Conservation (phyloP, 257 asterid species). For the Fraxinus excelsior region DNA sequence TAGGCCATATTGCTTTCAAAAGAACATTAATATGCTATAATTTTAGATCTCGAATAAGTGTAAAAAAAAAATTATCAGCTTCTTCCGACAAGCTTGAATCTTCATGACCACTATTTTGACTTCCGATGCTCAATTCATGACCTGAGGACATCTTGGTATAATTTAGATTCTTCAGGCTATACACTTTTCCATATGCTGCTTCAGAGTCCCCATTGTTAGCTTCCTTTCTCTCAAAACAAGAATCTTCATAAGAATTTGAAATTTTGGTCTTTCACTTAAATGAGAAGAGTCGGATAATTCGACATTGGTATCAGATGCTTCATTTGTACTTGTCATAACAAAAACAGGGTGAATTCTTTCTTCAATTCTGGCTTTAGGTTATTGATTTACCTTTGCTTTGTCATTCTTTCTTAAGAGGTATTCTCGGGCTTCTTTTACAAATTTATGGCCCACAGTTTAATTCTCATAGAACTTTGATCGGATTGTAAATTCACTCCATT, state of each 20-base stretch:
- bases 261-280: constrained; percentile 1
- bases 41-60: no score
- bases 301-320: constrained; percentile 27
- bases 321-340: constrained; percentile 23
- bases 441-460: constrained; percentile 60
- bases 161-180: constrained; percentile 24
- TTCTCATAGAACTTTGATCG: constrained; percentile 34
- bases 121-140: constrained; percentile 27
- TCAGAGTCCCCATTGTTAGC: constrained; percentile 18
- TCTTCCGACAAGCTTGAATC: constrained; percentile 24
- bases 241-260: constrained; percentile 18
- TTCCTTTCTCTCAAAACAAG: background rate
- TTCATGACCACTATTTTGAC: constrained; percentile 27
- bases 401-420: constrained; percentile 62
- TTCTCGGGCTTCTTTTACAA: constrained; percentile 81
- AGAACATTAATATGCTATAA: no score
- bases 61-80: background rate
- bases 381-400: constrained; percentile 32
- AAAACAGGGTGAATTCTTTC: constrained; percentile 29
- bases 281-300: constrained; percentile 23
- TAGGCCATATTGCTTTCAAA: no score
- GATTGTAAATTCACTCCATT: constrained; percentile 29
- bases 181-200: constrained; percentile 32
- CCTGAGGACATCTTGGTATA: constrained; percentile 31
- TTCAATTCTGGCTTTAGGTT: constrained; percentile 29